Evolutionary conservation across 148 eudicot genomes (phyloP), one percentile per base, ranked within the genome.

Genomic region (Vaccinium macrocarpon): DNA sequence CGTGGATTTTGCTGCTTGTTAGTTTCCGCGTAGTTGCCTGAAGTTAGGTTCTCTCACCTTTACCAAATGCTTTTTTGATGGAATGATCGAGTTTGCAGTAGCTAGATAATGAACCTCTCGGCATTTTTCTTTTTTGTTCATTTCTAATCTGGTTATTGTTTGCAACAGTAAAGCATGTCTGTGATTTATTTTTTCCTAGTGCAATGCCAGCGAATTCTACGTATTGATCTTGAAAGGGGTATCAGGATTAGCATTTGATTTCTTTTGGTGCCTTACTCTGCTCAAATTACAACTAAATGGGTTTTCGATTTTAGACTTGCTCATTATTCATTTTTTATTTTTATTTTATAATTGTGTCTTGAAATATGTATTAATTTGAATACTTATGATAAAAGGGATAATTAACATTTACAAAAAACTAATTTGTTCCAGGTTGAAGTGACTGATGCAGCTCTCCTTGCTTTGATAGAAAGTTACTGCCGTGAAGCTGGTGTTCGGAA

Each of bases 401-500:
- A 35, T 59, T 82, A 76, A 21, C 12, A 29, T 29, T 55, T 53
- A 51, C 7, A 0, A 2, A 50, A 38, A 77, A 82, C 55, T 21
- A 38, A 46, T 10, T 38, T 84, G 48, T 88, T 86, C 79, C 93
- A 96, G 98, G 99, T 93, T 89, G 99, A 97, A 78, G 90, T 97
- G 87, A 95, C 95, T 6, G 95, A 95, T 86, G 87, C 93, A 72
- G 98, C 99, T 64, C 93, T 97, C 85, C 99, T 97, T 83, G 90
- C 98, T 85, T 85, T 97, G 56, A 93, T 97, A 79, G 99, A 97
- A 87, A 97, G 91, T 90, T 92, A 97, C 83, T 97, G 99, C 79
- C 88, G 99, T 83, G 99, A 97, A 91, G 97, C 99, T 29, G 99
- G 99, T 72, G 99, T 97, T 21, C 92, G 99, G 6, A 97, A 92